phyloP scores from a whole-genome alignment of 2,329 filamentous ascomycete species.

The Trichoderma hamatum region DNA sequence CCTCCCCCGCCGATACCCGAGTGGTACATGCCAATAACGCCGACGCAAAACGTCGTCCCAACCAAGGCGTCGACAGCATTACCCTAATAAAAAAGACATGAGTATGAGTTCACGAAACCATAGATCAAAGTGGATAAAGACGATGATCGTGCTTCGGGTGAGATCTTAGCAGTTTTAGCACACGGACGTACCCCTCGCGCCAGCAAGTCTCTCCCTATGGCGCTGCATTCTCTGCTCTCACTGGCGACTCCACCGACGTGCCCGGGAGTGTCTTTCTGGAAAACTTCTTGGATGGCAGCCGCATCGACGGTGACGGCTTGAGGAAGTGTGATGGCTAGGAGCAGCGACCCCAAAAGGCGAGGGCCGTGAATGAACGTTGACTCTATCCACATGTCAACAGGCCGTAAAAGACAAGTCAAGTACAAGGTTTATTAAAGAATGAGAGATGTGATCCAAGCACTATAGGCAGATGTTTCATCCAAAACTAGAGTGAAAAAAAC shows the following conservation, averaged over 20 bases:
- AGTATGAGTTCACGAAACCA: neutral
- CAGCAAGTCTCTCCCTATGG: constrained; percentile 67
- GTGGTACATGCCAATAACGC: constrained; percentile 76
- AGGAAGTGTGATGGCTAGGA: constrained; percentile 6
- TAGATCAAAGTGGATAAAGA: neutral
- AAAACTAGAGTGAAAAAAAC: neutral
- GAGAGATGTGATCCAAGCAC: neutral
- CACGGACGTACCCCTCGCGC: constrained; percentile 49
- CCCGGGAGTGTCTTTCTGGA: constrained; percentile 31
- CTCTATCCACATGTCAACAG: constrained; percentile 18
- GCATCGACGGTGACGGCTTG: constrained; percentile 24
- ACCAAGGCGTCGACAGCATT: constrained; percentile 79
- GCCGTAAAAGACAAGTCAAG: neutral
- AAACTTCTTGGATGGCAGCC: constrained; percentile 31
- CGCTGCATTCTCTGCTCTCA: constrained; percentile 69
- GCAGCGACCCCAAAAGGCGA: constrained; percentile 12
- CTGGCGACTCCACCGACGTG: constrained; percentile 67
- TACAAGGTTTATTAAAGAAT: neutral
- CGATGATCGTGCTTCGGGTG: neutral
- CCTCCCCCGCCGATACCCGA: constrained; percentile 87
- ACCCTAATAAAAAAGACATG: constrained; percentile 48
- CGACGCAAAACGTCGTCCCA: constrained; percentile 74
- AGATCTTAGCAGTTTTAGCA: constrained; percentile 2
- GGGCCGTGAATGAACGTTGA: neutral
- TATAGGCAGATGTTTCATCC: neutral